Evolutionary conservation across 2,329 filamentous ascomycete genomes (phyloP), one percentile per base, ranked within the genome.

Genomic region (Chaetoscypha palmicola): DNA sequence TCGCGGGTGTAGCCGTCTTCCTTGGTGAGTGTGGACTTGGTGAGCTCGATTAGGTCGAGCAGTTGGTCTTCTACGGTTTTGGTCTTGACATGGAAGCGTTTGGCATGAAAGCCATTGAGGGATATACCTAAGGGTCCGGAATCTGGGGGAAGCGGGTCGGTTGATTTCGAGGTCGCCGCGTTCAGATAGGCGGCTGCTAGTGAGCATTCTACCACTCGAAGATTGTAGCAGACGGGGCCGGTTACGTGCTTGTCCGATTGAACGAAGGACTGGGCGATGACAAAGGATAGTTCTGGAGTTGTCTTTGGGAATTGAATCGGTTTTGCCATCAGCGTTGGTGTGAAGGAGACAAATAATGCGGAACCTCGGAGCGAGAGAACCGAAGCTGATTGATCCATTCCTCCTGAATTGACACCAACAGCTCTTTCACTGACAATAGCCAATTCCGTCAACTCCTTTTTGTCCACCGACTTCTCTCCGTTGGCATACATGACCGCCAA

Each of bases 381-480:
- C 0, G 91, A 97, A 24, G 92, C 92, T 11, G 89, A 83, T 68
- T 98, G 92, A 61, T 98, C 92, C 92, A 98, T 97, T 44, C 90
- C 92, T 64, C 92, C 92, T 4, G 89, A 94, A 68, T 97, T 97
- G 56, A 98, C 92, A 40, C 92, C 92, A 3, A 97, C 92, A 12
- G 86, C 83, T 45, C 92, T 80, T 69, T 98, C 92, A 35, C 89
- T 94, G 28, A 96, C 87, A 54, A 98, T 91, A 17, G 92, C 90
- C 40, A 97, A 74, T 67, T 97, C 90, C 1, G 91, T 86, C 33
- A 98, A 70, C 63, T 92, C 85, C 54, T 84, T 92, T 74, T 97
- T 97, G 65, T 94, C 83, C 20, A 98, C 81, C 14, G 76, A 66
- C 19, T 74, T 68, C 61, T 87, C 79, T 24, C 86, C 85, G 64